phyloP scores from a whole-genome alignment of 176 grass and related monocot species.

The Phoenix roebelenii region DNA sequence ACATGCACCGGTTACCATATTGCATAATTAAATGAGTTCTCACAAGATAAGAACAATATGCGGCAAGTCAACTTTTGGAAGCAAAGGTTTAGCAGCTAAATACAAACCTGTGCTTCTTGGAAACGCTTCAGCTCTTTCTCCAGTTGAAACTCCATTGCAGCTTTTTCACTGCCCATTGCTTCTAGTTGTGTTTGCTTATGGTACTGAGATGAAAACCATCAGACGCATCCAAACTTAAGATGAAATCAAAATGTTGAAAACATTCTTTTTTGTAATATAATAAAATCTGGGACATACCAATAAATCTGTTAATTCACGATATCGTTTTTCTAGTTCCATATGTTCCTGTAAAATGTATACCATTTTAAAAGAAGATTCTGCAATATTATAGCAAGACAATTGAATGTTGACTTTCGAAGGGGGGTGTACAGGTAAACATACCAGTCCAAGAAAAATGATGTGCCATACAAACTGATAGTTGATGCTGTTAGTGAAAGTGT shows the following conservation, averaged over 20 bases:
- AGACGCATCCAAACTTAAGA: constrained; percentile 18
- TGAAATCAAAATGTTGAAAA: constrained; percentile 3
- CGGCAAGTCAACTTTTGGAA: too few species aligned
- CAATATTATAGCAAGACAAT: too few species aligned
- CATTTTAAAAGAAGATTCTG: too few species aligned
- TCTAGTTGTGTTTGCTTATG: constrained; percentile 99
- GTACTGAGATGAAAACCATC: constrained; percentile 41
- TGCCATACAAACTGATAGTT: too few species aligned
- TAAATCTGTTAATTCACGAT: constrained; percentile 94
- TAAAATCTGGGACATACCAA: constrained; percentile 46
- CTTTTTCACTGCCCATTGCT: constrained; percentile 87
- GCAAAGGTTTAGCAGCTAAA: background rate
- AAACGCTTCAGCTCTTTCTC: constrained; percentile 80
- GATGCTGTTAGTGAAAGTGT: too few species aligned
- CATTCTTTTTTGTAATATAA: background rate
- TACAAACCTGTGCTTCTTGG: constrained; percentile 85
- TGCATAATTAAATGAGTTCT: constrained; percentile 7
- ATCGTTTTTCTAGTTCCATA: constrained; percentile 95
- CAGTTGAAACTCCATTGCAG: constrained; percentile 86
- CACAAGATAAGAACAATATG: constrained; percentile 10
- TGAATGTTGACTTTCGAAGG: too few species aligned
- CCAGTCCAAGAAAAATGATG: too few species aligned
- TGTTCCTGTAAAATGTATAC: constrained; percentile 63
- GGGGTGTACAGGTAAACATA: too few species aligned
- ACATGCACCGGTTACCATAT: background rate